Evolutionary conservation across 2,329 filamentous ascomycete species (phyloP).

Genomic region (Ophiostoma sp.): DNA sequence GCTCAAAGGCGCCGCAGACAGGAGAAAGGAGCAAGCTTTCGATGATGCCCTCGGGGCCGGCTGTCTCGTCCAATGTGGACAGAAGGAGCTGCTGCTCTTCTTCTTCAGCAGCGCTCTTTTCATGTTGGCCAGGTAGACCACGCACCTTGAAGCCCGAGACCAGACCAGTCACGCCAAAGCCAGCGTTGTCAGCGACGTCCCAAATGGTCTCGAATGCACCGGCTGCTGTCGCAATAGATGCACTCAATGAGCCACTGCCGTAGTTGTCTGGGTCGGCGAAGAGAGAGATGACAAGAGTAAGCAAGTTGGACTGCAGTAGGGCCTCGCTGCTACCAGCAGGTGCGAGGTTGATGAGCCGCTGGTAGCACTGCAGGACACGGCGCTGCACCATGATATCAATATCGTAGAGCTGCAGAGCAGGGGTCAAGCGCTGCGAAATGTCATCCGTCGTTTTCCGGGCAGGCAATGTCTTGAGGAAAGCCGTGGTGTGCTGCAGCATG

Average conservation of each 20-base stretch:
- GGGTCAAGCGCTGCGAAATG: constrained; percentile 72
- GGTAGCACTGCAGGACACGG: constrained; percentile 90
- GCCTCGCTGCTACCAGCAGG: constrained; percentile 79
- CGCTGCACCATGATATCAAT: constrained; percentile 89
- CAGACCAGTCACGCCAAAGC: constrained; percentile 86
- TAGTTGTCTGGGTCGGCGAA: constrained; percentile 93
- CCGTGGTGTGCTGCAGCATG: constrained; percentile 92
- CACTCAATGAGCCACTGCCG: constrained; percentile 59
- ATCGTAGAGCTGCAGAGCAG: constrained; percentile 82
- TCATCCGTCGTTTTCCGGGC: constrained; percentile 82
- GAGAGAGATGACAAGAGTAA: constrained; percentile 81
- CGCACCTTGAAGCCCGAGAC: constrained; percentile 70
- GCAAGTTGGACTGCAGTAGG: constrained; percentile 81
- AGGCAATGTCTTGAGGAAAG: constrained; percentile 80
- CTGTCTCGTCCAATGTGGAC: constrained; percentile 43
- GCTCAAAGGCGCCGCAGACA: constrained; percentile 76
- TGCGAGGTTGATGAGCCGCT: constrained; percentile 81
- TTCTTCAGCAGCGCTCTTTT: constrained; percentile 38
- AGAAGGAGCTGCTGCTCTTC: constrained; percentile 28
- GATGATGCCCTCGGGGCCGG: constrained; percentile 59
- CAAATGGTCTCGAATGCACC: constrained; percentile 89
- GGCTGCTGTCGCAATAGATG: constrained; percentile 84
- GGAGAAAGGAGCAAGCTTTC: constrained; percentile 61
- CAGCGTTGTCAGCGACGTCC: constrained; percentile 91
- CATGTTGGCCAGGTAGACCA: constrained; percentile 64